phyloP scores from a whole-genome alignment of 805 yeast species.

The Wickerhamiella qilinensis region DNA sequence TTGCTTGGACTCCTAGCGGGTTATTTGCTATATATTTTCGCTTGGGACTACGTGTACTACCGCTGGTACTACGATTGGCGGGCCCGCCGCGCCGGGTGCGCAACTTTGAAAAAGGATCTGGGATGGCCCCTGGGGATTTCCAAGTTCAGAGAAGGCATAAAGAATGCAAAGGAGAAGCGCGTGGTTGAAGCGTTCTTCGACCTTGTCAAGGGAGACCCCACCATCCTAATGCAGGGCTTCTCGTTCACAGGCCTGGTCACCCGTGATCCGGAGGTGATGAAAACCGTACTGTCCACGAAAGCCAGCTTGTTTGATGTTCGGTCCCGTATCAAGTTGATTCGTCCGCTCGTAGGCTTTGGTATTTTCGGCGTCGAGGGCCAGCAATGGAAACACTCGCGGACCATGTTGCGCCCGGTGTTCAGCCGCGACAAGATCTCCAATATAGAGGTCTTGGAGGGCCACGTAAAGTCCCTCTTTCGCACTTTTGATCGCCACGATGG shows the following conservation, averaged over 20 bases:
- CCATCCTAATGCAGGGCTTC: too few species aligned
- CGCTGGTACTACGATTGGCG: not conserved
- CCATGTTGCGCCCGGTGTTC: conserved; percentile 20
- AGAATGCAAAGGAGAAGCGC: too few species aligned
- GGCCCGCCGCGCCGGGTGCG: not conserved
- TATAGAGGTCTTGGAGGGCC: conserved; percentile 12
- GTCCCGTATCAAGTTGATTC: conserved; percentile 12
- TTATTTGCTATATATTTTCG: too few species aligned
- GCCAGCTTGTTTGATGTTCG: conserved; percentile 18
- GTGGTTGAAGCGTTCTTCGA: not conserved
- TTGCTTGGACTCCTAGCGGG: too few species aligned
- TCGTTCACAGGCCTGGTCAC: too few species aligned
- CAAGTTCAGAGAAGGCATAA: not conserved
- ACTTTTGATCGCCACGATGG: conserved; percentile 5
- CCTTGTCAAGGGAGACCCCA: not conserved
- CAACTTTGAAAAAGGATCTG: not conserved
- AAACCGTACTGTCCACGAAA: conserved; percentile 15
- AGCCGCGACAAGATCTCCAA: conserved; percentile 15
- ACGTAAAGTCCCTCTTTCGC: conserved; percentile 12
- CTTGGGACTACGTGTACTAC: not conserved
- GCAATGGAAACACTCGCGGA: conserved; percentile 20
- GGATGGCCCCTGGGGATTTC: not conserved
- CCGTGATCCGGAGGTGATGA: conserved; percentile 18
- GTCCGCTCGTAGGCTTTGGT: conserved; percentile 16
- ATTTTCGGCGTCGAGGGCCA: conserved; percentile 18